These are phyloP conservation scores for Irpex sp. DNA, from an alignment of 1,284 basidiomycete species.

Conservation along the genomic window DNA sequence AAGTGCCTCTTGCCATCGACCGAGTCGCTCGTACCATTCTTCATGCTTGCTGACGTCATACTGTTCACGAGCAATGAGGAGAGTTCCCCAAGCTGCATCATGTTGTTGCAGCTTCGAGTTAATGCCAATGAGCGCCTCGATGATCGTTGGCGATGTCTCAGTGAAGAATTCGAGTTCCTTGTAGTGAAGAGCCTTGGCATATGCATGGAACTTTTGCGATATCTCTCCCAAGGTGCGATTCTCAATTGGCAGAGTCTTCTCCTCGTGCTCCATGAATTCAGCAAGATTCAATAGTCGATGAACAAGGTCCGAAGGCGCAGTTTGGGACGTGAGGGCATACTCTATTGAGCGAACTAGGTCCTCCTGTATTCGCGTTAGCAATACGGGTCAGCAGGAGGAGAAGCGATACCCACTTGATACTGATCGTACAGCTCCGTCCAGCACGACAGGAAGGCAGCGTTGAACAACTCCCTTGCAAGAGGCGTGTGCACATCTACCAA, in stretches of 20 bases:
- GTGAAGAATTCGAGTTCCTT: conserved; percentile 98
- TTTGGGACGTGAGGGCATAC: conserved; percentile 77
- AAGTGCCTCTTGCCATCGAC: conserved; percentile 95
- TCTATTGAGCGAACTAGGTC: conserved; percentile 92
- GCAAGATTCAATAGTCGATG: conserved; percentile 92
- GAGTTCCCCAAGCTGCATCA: conserved; percentile 94
- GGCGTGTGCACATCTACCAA: conserved; percentile 91
- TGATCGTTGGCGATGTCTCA: conserved; percentile 83
- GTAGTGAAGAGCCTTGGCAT: conserved; percentile 98
- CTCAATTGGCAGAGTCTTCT: conserved; percentile 94
- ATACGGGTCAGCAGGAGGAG: background rate
- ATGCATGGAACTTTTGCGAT: conserved; percentile 91
- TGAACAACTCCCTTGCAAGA: conserved; percentile 93
- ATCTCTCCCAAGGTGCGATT: conserved; percentile 92
- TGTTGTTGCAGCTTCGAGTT: conserved; percentile 97
- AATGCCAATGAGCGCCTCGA: conserved; percentile 95
- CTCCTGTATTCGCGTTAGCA: conserved; percentile 51
- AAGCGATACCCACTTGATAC: conserved; percentile 69
- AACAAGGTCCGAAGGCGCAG: conserved; percentile 88
- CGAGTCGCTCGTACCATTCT: conserved; percentile 97
- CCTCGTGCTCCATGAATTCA: conserved; percentile 99
- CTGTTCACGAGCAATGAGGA: conserved; percentile 82
- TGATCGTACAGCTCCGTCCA: conserved; percentile 97
- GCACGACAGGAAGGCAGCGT: conserved; percentile 97
- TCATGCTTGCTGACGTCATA: conserved; percentile 88